Evolutionary conservation across 495 filamentous ascomycete genomes (phyloP), one percentile per base, ranked within the genome.

Genomic region (Penicillium robsamsonii): DNA sequence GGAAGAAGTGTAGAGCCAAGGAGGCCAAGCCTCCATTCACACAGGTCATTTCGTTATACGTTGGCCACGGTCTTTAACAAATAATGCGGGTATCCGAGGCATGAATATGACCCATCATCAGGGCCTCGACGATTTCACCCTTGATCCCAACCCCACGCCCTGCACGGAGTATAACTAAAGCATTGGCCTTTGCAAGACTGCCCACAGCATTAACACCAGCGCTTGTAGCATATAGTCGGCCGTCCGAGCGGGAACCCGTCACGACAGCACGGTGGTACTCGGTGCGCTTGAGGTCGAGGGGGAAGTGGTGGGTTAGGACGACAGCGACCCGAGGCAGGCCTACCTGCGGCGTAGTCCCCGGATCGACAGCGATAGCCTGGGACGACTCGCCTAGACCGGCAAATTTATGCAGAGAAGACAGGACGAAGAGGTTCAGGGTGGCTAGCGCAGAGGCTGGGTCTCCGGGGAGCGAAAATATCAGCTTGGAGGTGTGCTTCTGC

Each of bases 361-460:
- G 57, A 52, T 55, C 63, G 4, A 52, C 30, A 10, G 56, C 24
- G 2, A 63, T 18, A 18, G 43, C 55, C 49, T 57, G 57, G 3
- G 81, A 40, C 60, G 62, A 69, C 33, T 70, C 57, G 18, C 65
- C 71, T 20, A 77, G 61, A 2, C 79, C 79, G 40, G 71, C 78
- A 50, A 86, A 73, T 59, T 88, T 84, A 57, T 94, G 91, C 56
- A 97, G 75, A 0, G 89, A 84, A 7, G 93, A 93, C n/a, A 98
- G 78, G 15, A 97, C 92, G 70, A 98, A 97, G 15, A 98, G 80
- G 60, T 96, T 87, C 56, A 94, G 87, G 0, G 92, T 96, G 24
- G 97, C 94, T 8, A 97, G 78, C 0, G 94, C 94, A 4, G 87
- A 91, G 15, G 92, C 94, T 0, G 94, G 94, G 72, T 98, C 97